Evolutionary conservation across 1,139 yeast genomes (phyloP).

Genomic region (Suhomyces choctaworum): DNA sequence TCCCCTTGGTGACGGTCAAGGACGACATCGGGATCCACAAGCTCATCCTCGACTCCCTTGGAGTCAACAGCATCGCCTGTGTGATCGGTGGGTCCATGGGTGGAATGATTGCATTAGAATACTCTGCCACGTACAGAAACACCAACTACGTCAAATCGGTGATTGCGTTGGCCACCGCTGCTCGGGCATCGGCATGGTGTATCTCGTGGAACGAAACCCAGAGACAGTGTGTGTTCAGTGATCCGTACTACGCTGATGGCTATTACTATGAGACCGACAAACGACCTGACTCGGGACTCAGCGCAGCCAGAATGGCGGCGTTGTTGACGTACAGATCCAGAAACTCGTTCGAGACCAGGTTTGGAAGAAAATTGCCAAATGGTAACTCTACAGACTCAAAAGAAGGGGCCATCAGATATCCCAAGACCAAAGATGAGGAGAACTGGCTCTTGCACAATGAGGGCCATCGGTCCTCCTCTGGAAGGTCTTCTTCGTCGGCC

Average conservation of each 20-base stretch:
- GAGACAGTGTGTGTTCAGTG: constrained; percentile 91
- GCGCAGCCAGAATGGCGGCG: constrained; percentile 98
- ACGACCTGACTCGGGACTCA: constrained; percentile 82
- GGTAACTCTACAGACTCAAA: constrained; percentile 19
- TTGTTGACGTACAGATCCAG: constrained; percentile 88
- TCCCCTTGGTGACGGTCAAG: constrained; percentile 87
- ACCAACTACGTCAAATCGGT: constrained; percentile 65
- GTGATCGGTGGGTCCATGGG: constrained; percentile 99
- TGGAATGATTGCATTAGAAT: constrained; percentile 95
- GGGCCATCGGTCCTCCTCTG: constrained; percentile 29
- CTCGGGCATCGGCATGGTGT: constrained; percentile 97
- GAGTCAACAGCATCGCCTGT: constrained; percentile 73
- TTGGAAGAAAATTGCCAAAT: constrained; percentile 73
- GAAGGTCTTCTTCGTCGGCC: constrained; percentile 6
- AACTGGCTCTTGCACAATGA: constrained; percentile 48
- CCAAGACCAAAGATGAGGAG: constrained; percentile 47
- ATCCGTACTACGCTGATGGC: constrained; percentile 90
- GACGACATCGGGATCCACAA: constrained; percentile 88
- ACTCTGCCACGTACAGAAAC: constrained; percentile 69
- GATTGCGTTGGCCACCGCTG: constrained; percentile 90
- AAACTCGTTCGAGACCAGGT: constrained; percentile 85
- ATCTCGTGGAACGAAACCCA: constrained; percentile 99
- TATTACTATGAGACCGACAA: constrained; percentile 63
- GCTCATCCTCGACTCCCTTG: constrained; percentile 70
- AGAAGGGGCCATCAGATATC: constrained; percentile 30